Conservation (phyloP, 441 rosid genomes). For the Syzygium malaccense region DNA sequence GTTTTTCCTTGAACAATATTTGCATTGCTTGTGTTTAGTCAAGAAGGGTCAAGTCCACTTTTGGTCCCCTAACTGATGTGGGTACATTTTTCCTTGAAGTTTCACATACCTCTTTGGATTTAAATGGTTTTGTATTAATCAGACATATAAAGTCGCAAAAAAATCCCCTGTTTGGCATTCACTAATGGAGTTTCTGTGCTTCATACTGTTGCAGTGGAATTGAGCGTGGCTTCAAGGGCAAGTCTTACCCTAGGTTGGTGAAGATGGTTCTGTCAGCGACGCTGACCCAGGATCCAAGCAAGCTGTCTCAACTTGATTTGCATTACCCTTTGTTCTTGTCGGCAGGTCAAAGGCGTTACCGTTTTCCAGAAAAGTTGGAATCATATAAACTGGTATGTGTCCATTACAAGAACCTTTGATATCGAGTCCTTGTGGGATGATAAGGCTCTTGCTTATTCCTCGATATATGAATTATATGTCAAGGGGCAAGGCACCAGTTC, state of each 20-base stretch:
- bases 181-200: background rate
- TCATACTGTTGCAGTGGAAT: slow-evolving; percentile 50
- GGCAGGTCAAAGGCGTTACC: slow-evolving; percentile 63
- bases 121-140: background rate
- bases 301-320: slow-evolving; percentile 85
- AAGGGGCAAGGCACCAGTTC: background rate
- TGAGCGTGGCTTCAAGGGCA: slow-evolving; percentile 82
- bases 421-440: background rate
- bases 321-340: slow-evolving; percentile 92
- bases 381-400: slow-evolving; percentile 63
- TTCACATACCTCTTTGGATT: background rate
- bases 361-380: slow-evolving; percentile 78
- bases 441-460: background rate
- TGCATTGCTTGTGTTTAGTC: background rate
- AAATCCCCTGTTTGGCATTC: background rate
- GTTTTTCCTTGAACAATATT: background rate
- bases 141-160: background rate
- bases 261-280: slow-evolving; percentile 95
- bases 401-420: background rate
- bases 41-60: background rate
- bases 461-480: background rate
- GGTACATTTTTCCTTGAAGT: background rate
- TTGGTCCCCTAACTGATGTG: background rate
- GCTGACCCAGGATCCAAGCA: slow-evolving; percentile 93
- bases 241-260: slow-evolving; percentile 66